A percentile compares a stretch with the other conserved stretches of the same genome.
phyloP scores from a whole-genome alignment of 1,139 yeast species.

The Kodamaea sp. region DNA sequence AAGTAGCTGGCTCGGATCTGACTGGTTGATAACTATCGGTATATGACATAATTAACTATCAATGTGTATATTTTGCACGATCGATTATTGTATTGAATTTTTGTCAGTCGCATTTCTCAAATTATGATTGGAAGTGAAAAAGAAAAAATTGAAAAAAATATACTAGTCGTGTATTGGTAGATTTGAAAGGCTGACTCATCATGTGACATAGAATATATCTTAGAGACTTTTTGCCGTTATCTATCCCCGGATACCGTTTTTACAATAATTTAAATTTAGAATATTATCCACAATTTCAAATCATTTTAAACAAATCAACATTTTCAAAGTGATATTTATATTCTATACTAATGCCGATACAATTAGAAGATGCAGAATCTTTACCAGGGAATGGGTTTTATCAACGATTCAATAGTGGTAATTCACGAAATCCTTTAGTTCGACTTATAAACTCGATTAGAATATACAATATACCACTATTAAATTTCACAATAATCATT shows the following conservation, averaged over 20 bases:
- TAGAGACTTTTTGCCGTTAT: too few species aligned
- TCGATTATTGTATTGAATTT: conserved; percentile 2
- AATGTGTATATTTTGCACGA: conserved; percentile 1
- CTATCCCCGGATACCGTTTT: too few species aligned
- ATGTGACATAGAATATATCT: too few species aligned
- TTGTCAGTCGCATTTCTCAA: conserved; percentile 22
- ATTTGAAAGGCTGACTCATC: not conserved
- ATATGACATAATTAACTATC: conserved; percentile 34
- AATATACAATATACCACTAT: conserved; percentile 43
- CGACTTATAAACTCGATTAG: conserved; percentile 33
- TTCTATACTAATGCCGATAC: conserved; percentile 21
- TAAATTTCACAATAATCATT: conserved; percentile 52
- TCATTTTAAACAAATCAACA: not conserved
- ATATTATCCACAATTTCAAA: too few species aligned
- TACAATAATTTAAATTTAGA: too few species aligned
- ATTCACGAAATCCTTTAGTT: conserved; percentile 14
- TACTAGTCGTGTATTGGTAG: conserved; percentile 6
- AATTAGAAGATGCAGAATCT: conserved; percentile 16
- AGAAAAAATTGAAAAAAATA: not conserved
- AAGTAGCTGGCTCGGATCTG: conserved; percentile 41
- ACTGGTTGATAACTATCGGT: conserved; percentile 40
- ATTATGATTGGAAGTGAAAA: conserved; percentile 29
- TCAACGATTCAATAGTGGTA: conserved; percentile 1
- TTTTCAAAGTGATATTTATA: not conserved
- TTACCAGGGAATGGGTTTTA: not conserved